Percentiles rank a stretch among this genome's conserved stretches.
These are phyloP conservation scores for Aspergillus alliaceus DNA, from an alignment of 2,329 filamentous ascomycete species.

Conservation along the genomic window DNA sequence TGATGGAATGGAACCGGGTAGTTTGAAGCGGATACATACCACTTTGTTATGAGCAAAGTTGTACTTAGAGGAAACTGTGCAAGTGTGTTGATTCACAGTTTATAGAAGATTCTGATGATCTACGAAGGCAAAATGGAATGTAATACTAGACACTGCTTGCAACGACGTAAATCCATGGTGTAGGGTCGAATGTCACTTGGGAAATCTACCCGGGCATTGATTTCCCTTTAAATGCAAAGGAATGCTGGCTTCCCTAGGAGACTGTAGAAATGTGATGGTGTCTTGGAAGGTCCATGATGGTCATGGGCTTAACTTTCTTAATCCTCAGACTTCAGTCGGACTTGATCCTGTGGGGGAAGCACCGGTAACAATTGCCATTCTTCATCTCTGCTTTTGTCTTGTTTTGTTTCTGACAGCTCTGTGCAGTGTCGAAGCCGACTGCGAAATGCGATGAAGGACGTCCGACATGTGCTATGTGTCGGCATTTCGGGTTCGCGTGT, in stretches of 20 bases:
- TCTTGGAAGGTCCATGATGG: background rate
- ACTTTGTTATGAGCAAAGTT: background rate
- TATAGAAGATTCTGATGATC: no score
- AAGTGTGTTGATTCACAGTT: no score
- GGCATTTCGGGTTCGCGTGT: background rate
- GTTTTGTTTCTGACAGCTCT: background rate
- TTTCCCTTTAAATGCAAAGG: background rate
- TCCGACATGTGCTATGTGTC: background rate
- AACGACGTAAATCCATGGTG: no score
- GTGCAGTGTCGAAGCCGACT: background rate
- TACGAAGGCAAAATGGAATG: no score
- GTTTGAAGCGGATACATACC: background rate
- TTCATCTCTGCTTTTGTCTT: background rate
- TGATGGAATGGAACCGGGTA: rapidly evolving
- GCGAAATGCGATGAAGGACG: background rate
- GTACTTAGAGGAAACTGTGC: background rate
- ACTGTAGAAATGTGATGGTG: background rate
- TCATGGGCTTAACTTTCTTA: background rate
- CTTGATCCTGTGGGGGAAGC: background rate
- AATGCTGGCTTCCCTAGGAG: background rate
- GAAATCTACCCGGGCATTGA: background rate
- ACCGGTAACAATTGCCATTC: background rate
- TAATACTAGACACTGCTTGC: no score
- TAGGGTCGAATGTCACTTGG: background rate
- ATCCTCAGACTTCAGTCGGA: background rate